Evolutionary conservation across 495 filamentous ascomycete species (phyloP), one percentile per base, ranked within the genome.

Genomic region (Gamarada debralockiae): DNA sequence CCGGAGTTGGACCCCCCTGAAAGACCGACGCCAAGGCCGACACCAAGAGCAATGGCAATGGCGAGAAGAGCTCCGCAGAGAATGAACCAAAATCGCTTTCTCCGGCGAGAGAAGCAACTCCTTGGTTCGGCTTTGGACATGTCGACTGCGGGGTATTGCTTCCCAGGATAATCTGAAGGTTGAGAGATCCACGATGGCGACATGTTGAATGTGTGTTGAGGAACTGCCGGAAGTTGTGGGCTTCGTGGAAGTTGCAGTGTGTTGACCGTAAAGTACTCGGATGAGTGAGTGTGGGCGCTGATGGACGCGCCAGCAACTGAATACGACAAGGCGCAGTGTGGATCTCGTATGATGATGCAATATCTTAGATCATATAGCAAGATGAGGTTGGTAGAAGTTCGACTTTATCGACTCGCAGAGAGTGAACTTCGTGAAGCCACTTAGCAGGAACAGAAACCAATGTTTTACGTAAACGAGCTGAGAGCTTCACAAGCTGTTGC

Each of bases 21-120:
- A 49, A 75, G 56, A 14, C 70, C 65, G 18, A 78, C 43, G n/a
- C 73, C 73, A 5, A 84, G 65, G 7, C 78, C 79, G n/a, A 80
- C 69, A 10, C 76, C 78, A 4, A 82, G 66, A 12, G 68, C 78
- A 14, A 83, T 60, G 1, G 66, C 78, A 33, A 82, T 48, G 20
- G 78, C 59, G 2, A 76, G 21, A 7, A 75, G 13, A 15, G 27
- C n/a, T 2, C 20, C 14, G 6, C 8, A 18, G 21, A 39, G 21
- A 14, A 52, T 33, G 23, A 29, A 38, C 51, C 51, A 54, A 22
- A 29, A 40, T 8, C 29, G 8, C 47, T 48, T 54, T 13, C 23
- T 20, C 8, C 39, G 38, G 8, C 10, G 2, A 4, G 40, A 45
- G 31, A 53, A 46, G 29, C 29, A 37, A 17, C 27, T 38, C 6